Base-by-base conservation (phyloP, 1,139 yeast genomes). In the Candida tropicalis region DNA sequence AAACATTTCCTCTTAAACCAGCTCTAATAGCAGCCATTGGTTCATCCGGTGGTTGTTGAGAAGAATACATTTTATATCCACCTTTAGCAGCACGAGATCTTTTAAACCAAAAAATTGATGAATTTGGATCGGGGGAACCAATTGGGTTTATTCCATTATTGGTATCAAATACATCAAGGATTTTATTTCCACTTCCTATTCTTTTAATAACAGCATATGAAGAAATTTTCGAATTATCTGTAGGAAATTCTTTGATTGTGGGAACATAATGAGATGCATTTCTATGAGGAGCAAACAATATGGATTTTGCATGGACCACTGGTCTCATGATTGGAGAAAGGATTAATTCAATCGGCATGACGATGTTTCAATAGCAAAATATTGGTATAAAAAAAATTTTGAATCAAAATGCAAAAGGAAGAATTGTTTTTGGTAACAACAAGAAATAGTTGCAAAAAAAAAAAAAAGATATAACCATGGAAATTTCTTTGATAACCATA, bases 31-130 rank as follows among this genome's bases (percentile, higher is more conserved):
- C 71, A 5, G 84, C 85, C 39, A 79, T 74, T 0, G 84, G 84
- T 50, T 75, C 77, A 46, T 77, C 81, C 51, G 62, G 65, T 34
- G 56, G 47, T 28, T 70, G 62, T 12, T 57, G 63, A 4, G 69
- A 60, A 5, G 77, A 71, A 51, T 67, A 80, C 79, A 81, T 73
- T 54, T 73, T 79, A 60, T 80, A 80, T 2, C 83, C 82, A 37
- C 86, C 84, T 58, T 80, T 80, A 36, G 81, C 84, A 4, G 84
- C 84, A 48, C 85, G 66, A 8, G 84, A 79, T 49, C 85, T 68
- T 12, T 69, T 68, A 62, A 79, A 76, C 72, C 79, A 74, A 53
- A 74, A 79, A 11, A 79, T 53, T 24, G 75, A 61, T 36, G 75
- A 64, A 5, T 58, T 57, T 11, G 73, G 70, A 39, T 73, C 66